Percentiles rank a stretch among this genome's conserved stretches.
These are phyloP conservation scores for Cavenderia fasciculata DNA, from an alignment of 78 protist genomes.

Conservation along the genomic window DNA sequence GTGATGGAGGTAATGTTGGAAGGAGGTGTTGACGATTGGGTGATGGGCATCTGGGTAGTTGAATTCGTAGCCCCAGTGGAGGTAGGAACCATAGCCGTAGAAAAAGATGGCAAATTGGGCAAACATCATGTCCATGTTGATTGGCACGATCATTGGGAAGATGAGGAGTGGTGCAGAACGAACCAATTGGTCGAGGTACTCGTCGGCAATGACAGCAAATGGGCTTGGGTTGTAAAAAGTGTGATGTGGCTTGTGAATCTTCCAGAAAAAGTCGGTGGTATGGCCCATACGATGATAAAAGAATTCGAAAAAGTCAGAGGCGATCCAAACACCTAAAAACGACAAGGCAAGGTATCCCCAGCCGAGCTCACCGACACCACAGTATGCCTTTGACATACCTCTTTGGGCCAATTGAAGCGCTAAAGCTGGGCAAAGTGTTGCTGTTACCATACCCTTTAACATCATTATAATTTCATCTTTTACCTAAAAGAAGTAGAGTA, in stretches of 20 bases:
- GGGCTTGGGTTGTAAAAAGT: conserved; percentile 65
- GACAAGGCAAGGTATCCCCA: not conserved
- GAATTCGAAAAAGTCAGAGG: conserved; percentile 68
- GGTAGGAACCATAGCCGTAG: conserved; percentile 67
- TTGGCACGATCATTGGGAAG: conserved; percentile 62
- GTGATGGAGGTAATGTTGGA: conserved; percentile 71
- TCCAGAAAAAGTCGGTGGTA: conserved; percentile 26
- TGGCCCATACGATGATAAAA: conserved; percentile 69
- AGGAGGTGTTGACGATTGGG: conserved; percentile 62
- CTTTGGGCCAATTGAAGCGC: conserved; percentile 18
- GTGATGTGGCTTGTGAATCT: conserved; percentile 65
- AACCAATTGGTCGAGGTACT: conserved; percentile 61
- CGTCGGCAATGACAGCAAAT: conserved; percentile 77
- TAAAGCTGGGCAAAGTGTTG: conserved; percentile 72
- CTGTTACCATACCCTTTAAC: conserved; percentile 43
- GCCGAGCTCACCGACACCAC: conserved; percentile 46
- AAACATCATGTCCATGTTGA: conserved; percentile 73
- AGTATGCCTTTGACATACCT: conserved; percentile 58
- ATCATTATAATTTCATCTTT: conserved; percentile 51
- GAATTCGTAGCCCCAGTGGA: conserved; percentile 73
- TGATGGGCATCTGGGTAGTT: conserved; percentile 43
- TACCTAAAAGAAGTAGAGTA: too few relatives aligned
- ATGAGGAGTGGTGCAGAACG: conserved; percentile 52
- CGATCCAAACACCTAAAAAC: conserved; percentile 9
- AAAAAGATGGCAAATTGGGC: conserved; percentile 36